A percentile compares a stretch with the other conserved stretches of the same genome.
Conservation (phyloP, 2,329 filamentous ascomycete species). For the Cercospora sesami region DNA sequence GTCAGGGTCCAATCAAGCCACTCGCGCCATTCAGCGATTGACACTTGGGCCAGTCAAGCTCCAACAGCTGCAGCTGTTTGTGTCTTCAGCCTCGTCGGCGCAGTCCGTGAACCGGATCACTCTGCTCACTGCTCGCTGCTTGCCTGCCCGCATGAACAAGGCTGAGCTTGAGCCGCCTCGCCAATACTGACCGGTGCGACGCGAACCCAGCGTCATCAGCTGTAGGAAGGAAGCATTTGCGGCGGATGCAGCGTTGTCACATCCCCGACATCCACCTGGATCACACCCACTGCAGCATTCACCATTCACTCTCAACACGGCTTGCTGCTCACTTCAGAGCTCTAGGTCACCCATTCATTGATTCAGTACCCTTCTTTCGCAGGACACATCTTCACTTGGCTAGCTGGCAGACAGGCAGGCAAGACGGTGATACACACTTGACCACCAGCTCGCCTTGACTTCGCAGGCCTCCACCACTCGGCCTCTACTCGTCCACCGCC, state of each 20-base stretch:
- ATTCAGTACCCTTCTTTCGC: background rate
- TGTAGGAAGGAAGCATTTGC: background rate
- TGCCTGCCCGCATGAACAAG: conserved; percentile 7
- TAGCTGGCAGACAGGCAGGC: background rate
- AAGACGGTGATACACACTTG: background rate
- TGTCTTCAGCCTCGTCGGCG: background rate
- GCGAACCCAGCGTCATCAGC: background rate
- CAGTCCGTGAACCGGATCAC: background rate
- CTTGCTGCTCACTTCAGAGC: background rate
- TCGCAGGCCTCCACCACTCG: background rate
- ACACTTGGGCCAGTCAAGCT: background rate
- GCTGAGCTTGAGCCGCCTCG: background rate
- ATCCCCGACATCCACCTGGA: background rate
- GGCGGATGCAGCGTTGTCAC: background rate
- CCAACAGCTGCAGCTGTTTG: background rate
- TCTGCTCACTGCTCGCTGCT: background rate
- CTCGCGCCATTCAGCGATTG: background rate
- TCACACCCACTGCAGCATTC: background rate
- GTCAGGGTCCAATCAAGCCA: background rate
- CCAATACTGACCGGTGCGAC: background rate
- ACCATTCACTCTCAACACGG: background rate
- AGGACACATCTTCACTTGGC: background rate
- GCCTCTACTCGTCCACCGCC: background rate
- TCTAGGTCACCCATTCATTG: background rate
- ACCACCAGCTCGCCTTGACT: background rate